A percentile compares a stretch with the other conserved stretches of the same genome.
Conservation (phyloP, 495 filamentous ascomycete genomes). For the Neurospora hispaniola region DNA sequence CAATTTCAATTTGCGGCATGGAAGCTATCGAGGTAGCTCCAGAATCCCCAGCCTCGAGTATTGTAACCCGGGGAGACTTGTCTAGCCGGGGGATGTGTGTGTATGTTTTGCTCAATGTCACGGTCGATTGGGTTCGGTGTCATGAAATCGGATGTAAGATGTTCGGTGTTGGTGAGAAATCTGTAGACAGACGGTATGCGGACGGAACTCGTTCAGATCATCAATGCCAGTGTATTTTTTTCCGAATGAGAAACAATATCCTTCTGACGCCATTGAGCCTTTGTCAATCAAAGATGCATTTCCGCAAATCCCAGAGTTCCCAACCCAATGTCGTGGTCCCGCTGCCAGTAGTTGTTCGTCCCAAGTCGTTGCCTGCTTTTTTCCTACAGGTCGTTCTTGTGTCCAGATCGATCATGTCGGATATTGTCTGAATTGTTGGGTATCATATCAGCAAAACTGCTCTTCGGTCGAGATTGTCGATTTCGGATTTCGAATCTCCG, state of each 20-base stretch:
- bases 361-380: not conserved
- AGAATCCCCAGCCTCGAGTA: constrained; percentile 40
- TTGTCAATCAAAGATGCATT: constrained; percentile 15
- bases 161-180: not conserved
- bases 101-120: not conserved
- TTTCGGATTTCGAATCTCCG: not conserved
- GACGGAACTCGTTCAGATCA: constrained; percentile 7
- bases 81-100: constrained; percentile 28
- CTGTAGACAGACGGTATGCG: not conserved
- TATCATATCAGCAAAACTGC: constrained; percentile 14
- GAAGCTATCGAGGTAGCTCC: constrained; percentile 43
- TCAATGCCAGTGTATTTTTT: constrained; percentile 23
- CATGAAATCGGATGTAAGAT: not conserved
- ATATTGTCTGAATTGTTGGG: constrained; percentile 4
- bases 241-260: constrained; percentile 22
- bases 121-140: not conserved
- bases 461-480: not conserved
- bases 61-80: constrained; percentile 37
- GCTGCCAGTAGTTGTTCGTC: constrained; percentile 8
- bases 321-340: constrained; percentile 12
- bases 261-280: constrained; percentile 23
- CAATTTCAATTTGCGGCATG: constrained; percentile 43
- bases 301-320: constrained; percentile 5
- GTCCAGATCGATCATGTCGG: constrained; percentile 12
- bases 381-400: constrained; percentile 8